Evolutionary conservation across 176 grass and related monocot species (phyloP), one percentile per base, ranked within the genome.

Genomic region (Saccharum officinarum): DNA sequence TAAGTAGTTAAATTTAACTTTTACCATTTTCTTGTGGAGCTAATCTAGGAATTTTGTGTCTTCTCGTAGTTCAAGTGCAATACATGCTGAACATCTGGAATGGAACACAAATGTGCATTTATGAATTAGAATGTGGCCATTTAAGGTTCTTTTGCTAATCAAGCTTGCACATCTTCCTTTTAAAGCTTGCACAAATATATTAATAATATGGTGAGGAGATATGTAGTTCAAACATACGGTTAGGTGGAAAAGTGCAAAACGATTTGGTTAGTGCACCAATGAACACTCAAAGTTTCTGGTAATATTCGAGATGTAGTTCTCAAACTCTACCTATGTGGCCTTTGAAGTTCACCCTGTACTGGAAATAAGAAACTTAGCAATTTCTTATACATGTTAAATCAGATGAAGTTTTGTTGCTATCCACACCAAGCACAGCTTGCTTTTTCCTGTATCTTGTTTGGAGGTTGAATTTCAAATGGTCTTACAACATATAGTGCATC

Each of bases 191-290:
- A 28, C 28, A 28, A 28, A 28, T 28, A 28, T 28, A 28, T 28
- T 28, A 28, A 28, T 28, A 28, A 28, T 57, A 85, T 71, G 30
- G 26, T 49, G 25, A 31, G 61, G 40, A 63, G 7, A 79, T 79
- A 26, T 63, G 36, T 78, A 63, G 8, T 79, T 79, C 75, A 79
- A 79, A 57, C 26, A 6, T 18, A 76, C 33, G 23, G 3, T 77
- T 38, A 61, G 52, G 50, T 77, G 20, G 4, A 36, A 6, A 16
- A 75, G 37, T 62, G 12, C 22, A 40, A 26, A 10, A 17, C 7
- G 15, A 26, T 16, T 61, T 62, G 4, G 6, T 45, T 66, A 66
- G 8, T 60, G 4, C 40, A 46, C 40, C 25, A 66, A 13, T 45
- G 2, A 68, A 37, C 62, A 23, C 34, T 52, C n/a, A 20, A 66